Evolutionary conservation across 768 basidiomycete genomes (phyloP).

Genomic region (Sutorius australiensis): DNA sequence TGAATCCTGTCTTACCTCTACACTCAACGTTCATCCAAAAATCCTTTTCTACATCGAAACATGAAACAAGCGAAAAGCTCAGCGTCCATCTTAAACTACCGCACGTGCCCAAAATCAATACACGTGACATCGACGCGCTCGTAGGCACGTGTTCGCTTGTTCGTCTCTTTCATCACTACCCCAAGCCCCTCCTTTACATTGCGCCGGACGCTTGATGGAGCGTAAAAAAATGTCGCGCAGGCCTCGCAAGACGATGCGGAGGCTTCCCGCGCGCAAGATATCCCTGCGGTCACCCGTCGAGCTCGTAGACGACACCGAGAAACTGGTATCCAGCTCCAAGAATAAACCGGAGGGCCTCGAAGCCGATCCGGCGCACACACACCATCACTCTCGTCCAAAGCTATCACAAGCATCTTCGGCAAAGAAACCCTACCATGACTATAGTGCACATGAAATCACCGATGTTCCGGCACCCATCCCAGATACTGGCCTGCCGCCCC

Average conservation of each 20-base stretch:
- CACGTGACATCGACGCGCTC: conserved; percentile 30
- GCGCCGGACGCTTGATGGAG: conserved; percentile 26
- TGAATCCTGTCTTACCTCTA: background rate
- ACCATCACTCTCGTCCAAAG: conserved; percentile 7
- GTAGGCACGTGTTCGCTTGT: conserved; percentile 19
- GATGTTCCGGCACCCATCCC: conserved; percentile 29
- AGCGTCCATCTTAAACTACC: background rate
- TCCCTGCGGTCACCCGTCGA: conserved; percentile 5
- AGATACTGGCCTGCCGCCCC: conserved; percentile 32
- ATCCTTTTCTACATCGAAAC: background rate
- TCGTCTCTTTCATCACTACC: conserved; percentile 12
- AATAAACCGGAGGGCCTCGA: background rate
- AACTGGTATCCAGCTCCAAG: conserved; percentile 9
- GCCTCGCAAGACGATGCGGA: conserved; percentile 10
- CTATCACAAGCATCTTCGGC: conserved; percentile 12
- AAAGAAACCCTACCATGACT: conserved; percentile 18
- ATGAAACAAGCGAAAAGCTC: background rate
- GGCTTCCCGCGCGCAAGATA: conserved; percentile 7
- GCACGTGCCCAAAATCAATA: conserved; percentile 24
- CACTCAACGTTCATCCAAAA: conserved; percentile 7
- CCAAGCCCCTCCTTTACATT: conserved; percentile 21
- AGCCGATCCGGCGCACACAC: background rate
- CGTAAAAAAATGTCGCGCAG: conserved; percentile 14
- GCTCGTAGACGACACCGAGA: conserved; percentile 23
- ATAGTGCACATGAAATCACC: conserved; percentile 26